Base-by-base conservation (phyloP, 1,139 yeast species). In the Meyerozyma sp. region DNA sequence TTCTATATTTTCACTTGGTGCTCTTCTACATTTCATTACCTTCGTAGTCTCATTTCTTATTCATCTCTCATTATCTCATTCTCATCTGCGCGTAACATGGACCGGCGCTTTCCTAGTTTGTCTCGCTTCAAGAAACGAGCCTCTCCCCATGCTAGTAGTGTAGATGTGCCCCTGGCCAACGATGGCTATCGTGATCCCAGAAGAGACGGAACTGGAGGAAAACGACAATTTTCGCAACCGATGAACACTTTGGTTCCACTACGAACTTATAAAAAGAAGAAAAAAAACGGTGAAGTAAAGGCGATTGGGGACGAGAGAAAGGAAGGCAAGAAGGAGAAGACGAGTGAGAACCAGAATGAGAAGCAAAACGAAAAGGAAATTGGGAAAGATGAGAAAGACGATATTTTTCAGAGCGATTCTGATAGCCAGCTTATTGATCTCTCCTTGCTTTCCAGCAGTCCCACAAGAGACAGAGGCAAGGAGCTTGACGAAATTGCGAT, bases 381-480 rank as follows among this genome's bases (percentile, higher is more conserved):
- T 5, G 23, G 8, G 23, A 21, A 21, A 3, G 23, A 21, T 6
- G 23, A 21, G 8, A 21, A 21, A 6, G 23, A 21, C 6, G 8
- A 21, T 6, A 21, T 21, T 21, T 21, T 21, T 21, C 23, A 21
- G 8, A 42, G 40, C 26, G 47, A 41, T 29, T 43, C 44, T 39
- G 50, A 43, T 18, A 39, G 27, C 8, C 36, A 43, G 18, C 42
- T 49, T 16, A 49, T 49, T 18, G 41, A 46, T 28, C 42, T 48
- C 23, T 28, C 32, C 2, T 36, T 43, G 14, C 43, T 46, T 11
- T 44, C 51, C 5, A 46, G 49, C 32, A 49, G 52, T 36, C 52
- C 52, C 8, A 8, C 5, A 2, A 34, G 14, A 13, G 39, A 40
- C 26, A 8, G 37, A 16, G 25, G 28, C 16, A n/a, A 41, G 4